Percentiles rank a stretch among this genome's conserved stretches.
Evolutionary conservation across 345 rosid genomes (phyloP).

Genomic region (Arabidopsis thaliana): TAIR10.1 NC_003074.8:22865001-22865500

Average conservation of each 20-base stretch:
- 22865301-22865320: constrained; percentile 99
- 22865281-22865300: constrained; percentile 96
- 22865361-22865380: background rate
- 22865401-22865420: background rate
- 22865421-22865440: background rate
- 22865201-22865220: constrained; percentile 90
- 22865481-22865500: no score
- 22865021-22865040: constrained; percentile 80
- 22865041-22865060: constrained; percentile 81
- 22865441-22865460: no score
- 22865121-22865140: constrained; percentile 93
- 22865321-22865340: constrained; percentile 66
- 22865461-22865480: no score
- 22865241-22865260: constrained; percentile 92
- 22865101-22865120: constrained; percentile 76
- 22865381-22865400: constrained; percentile 22
- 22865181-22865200: constrained; percentile 92
- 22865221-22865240: constrained; percentile 89
- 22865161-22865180: constrained; percentile 97
- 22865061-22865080: constrained; percentile 82
- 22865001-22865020: constrained; percentile 71
- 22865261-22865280: constrained; percentile 91
- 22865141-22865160: constrained; percentile 69
- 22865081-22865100: constrained; percentile 76
- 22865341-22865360: constrained; percentile 11